Base-by-base conservation (phyloP, 1,139 yeast species). In the Scheffersomyces cryptocercus region DNA sequence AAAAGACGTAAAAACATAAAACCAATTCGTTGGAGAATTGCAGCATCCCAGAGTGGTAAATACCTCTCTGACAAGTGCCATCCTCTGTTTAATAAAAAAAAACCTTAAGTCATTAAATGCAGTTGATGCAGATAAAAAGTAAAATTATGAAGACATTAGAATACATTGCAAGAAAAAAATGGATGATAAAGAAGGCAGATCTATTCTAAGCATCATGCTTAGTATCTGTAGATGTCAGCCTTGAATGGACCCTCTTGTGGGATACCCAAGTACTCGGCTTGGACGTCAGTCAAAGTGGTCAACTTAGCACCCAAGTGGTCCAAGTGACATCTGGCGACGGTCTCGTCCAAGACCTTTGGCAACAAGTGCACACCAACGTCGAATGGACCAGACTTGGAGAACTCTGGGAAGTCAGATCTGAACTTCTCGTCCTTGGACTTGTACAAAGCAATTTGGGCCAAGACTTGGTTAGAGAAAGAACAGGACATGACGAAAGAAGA, bases 401-500 rank as follows among this genome's bases (percentile, higher is more conserved):
- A 93, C 82, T 91, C 98, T 56, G 90, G 87, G 78, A 73, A 85
- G 70, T 84, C 72, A 55, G 79, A 64, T 77, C 89, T 87, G 89
- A 93, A 93, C 54, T 69, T 83, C 52, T 71, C 77, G 76, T 93
- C 91, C 53, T 86, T 68, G 64, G 96, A 85, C 75, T 91, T 93
- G 95, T 80, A 93, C 68, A 93, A 82, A 65, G 99, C 99, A 66
- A 95, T 91, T 82, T 93, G 99, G 62, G 99, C 99, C 72, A 93
- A 83, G 56, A 93, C 99, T 81, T 93, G 99, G 88, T 93, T 93
- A 62, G 98, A 89, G 96, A 93, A 93, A 48, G 99, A 93, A 82
- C 99, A 93, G 54, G 98, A 91, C 99, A 93, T 93, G 69, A 93
- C 99, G 70, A 93, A 93, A 43, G 98, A 90, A 49, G 99, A 88